Conservation (phyloP, 495 filamentous ascomycete species). For the Sabuloglossum arenarium region DNA sequence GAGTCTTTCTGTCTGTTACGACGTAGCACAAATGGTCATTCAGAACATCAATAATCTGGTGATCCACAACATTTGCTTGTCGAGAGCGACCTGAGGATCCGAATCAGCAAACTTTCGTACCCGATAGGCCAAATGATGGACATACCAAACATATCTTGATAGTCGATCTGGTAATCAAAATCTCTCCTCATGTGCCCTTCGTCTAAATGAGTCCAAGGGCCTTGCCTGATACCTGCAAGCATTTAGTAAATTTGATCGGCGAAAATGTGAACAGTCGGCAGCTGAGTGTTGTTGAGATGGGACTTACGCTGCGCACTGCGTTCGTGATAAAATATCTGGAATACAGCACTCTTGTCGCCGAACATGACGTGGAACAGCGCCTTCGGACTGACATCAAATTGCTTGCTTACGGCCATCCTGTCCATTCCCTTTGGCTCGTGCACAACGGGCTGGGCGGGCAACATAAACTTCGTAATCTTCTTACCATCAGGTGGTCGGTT, state of each 20-base stretch:
- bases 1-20: constrained; percentile 65
- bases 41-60: constrained; percentile 75
- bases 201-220: constrained; percentile 56
- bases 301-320: constrained; percentile 49
- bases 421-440: constrained; percentile 72
- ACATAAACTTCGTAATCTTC: constrained; percentile 53
- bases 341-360: constrained; percentile 84
- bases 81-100: constrained; percentile 20
- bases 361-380: constrained; percentile 91
- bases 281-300: background rate
- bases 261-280: background rate
- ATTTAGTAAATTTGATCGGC: constrained; percentile 8
- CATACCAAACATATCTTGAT: constrained; percentile 40
- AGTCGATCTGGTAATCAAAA: constrained; percentile 60
- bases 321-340: constrained; percentile 78
- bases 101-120: background rate
- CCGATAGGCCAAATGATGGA: constrained; percentile 5
- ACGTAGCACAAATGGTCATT: constrained; percentile 96
- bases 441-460: constrained; percentile 61
- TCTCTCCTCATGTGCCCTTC: constrained; percentile 48
- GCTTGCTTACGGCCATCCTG: constrained; percentile 42
- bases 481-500: constrained; percentile 19
- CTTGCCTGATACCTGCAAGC: constrained; percentile 44
- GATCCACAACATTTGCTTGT: constrained; percentile 47
- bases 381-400: constrained; percentile 76